Evolutionary conservation across 208 protist genomes (phyloP), one percentile per base, ranked within the genome.

Genomic region (Trypanosoma lewisi): DNA sequence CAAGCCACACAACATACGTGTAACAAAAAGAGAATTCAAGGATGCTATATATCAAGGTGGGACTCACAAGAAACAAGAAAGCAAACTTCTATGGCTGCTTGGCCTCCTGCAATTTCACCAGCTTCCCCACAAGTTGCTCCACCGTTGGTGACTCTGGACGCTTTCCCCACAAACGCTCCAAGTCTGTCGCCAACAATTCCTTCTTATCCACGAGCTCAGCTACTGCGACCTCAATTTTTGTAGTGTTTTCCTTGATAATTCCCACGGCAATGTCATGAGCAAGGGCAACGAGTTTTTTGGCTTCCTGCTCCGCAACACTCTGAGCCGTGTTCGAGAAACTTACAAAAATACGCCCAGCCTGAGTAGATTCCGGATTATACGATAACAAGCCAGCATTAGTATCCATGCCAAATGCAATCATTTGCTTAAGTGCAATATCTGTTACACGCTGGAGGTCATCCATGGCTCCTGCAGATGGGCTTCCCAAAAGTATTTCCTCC

Each of bases 381-480:
- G 87, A 27, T 27, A 95, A 78, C 56, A 95, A 57, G 4, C 91
- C 91, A 23, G 80, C 70, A 36, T 83, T 73, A 30, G 63, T 57
- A 70, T 82, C 87, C 91, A 94, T 94, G 44, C 91, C 87, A 74
- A 93, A 94, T 2, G 80, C 78, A 11, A 93, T 78, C 66, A 94
- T 70, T 70, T 89, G 67, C 80, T 93, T 93, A 48, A 93, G 49
- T 17, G 87, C 87, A 73, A 93, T 73, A 67, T 93, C 80, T 2
- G 85, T 94, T 21, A 86, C 87, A 1, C 85, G 76, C 73, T 96
- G 87, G 34, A 96, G 72, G 72, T 94, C 87, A 64, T 96, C 91
- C 76, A 90, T 87, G 31, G 91, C 91, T 11, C 87, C 87, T 23
- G 86, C 89, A 34, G 97, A 98, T 17, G 89, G 76, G 42, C 91